Evolutionary conservation across 2,329 filamentous ascomycete genomes (phyloP), one percentile per base, ranked within the genome.

Genomic region (Colletotrichum caudatum): DNA sequence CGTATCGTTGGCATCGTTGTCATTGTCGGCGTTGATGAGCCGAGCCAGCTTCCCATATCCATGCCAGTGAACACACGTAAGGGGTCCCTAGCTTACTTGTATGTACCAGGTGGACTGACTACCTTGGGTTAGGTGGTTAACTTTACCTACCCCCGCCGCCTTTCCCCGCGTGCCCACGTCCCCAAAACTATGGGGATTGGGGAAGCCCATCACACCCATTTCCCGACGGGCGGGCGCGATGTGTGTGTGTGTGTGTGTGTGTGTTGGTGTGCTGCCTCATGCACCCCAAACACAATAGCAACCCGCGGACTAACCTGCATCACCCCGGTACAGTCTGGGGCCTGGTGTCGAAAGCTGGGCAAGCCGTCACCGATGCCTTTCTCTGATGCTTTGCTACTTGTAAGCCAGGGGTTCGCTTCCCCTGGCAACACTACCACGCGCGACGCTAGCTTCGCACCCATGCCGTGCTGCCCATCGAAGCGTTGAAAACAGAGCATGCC

Each of bases 301-400:
- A 51, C 59, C 57, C 44, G n/a, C 64, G 41, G 37, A 54, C 60
- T 39, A 64, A 57, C 39, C 16, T 62, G 33, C 4, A 20, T 54
- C 44, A 69, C 56, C 69, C 69, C 41, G 46, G 65, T 48, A 29
- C 18, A 60, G 60, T 33, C 69, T 69, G 65, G 66, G 65, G 63
- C 63, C 61, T 70, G 63, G 68, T 33, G 68, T 62, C n/a, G 20
- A 62, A 44, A 54, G 46, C 65, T 59, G 69, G 69, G 69, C 60
- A 54, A 69, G 64, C 65, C 69, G n/a, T 69, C 53, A 64, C 69
- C 69, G 69, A 72, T 64, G 46, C 65, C 51, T 59, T 53, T 58
- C 46, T 60, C 23, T 56, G 41, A 54, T 64, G 50, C 33, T 33
- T 29, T 65, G 37, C n/a, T 39, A 35, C 58, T 39, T 51, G 39